phyloP scores from a whole-genome alignment of 441 rosid species.

The Jatropha multifida region DNA sequence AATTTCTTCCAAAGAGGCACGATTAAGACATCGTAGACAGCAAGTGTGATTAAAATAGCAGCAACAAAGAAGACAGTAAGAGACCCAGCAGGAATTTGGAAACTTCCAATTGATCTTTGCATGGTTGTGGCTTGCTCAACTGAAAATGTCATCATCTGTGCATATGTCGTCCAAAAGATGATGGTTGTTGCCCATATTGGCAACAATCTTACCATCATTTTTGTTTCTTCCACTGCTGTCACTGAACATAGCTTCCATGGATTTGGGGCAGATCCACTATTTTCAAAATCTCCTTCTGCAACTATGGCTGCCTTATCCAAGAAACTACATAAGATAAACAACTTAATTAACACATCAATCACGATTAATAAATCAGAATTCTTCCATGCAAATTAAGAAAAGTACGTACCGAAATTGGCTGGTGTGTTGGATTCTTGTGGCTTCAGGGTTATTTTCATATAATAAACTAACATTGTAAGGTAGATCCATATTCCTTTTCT shows the following conservation, averaged over 20 bases:
- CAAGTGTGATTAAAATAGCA: constrained; percentile 64
- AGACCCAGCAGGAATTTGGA: constrained; percentile 86
- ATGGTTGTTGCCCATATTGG: constrained; percentile 98
- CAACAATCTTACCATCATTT: constrained; percentile 70
- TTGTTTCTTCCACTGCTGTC: constrained; percentile 84
- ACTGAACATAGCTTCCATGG: constrained; percentile 80
- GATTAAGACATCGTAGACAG: constrained; percentile 65
- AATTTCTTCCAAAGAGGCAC: constrained; percentile 83
- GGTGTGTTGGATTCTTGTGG: constrained; percentile 52
- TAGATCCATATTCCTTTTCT: constrained; percentile 49
- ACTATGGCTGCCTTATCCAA: constrained; percentile 80
- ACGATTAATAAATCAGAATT: background rate
- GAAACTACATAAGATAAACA: constrained; percentile 36
- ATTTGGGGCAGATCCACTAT: constrained; percentile 39
- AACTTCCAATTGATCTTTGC: constrained; percentile 61
- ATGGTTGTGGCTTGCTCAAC: constrained; percentile 90
- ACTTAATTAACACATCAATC: background rate
- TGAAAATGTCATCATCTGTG: constrained; percentile 91
- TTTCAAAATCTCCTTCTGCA: constrained; percentile 52
- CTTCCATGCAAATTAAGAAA: background rate
- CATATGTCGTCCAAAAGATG: constrained; percentile 83
- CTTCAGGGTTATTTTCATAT: constrained; percentile 57
- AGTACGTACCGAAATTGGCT: constrained; percentile 58
- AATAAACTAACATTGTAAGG: constrained; percentile 51
- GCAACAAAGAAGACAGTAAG: constrained; percentile 80